Base-by-base conservation (phyloP, 495 filamentous ascomycete species). In the Entonaema liquescens region DNA sequence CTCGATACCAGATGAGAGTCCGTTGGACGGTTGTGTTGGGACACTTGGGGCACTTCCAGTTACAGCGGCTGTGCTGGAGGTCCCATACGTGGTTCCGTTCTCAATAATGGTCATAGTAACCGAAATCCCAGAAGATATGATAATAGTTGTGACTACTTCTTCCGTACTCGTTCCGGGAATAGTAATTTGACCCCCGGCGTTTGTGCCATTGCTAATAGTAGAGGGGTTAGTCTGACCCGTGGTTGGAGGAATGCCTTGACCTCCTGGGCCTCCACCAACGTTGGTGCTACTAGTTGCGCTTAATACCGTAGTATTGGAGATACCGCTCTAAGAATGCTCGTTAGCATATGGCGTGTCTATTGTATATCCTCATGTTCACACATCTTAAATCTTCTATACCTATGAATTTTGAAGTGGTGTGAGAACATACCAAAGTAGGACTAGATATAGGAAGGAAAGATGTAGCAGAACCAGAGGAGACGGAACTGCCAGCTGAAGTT, bases 11-110 rank as follows among this genome's bases (percentile, higher is more conserved):
- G 65, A 61, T 11, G 57, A 35, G 26, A 44, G 23, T 47, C 57
- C 26, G 11, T 52, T 65, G 15, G 56, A 35, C 8, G 44, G 13
- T 35, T 59, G 38, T n/a, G 70, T 62, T 23, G 19, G 9, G 3
- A 31, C 38, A 8, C 19, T 59, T 12, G 58, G n/a, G 36, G 3
- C 17, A 44, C 61, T 66, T 49, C 13, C 70, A 2, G 70, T 73
- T 40, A 66, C 33, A 33, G 70, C 56, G 3, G 50, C 70, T 29
- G 17, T 55, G 36, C 70, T 66, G 50, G 70, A 73, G 25, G 65
- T 66, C 50, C 57, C 65, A 36, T 33, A 13, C 13, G 65, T 73
- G 5, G 61, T 66, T 26, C 33, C 23, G 28, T 40, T 73, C 49
- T 52, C 29, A 28, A 59, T 65, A 12, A 69, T 62, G 7, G 65